Conservation (phyloP, 768 basidiomycete species). For the Hydnum rufescens region DNA sequence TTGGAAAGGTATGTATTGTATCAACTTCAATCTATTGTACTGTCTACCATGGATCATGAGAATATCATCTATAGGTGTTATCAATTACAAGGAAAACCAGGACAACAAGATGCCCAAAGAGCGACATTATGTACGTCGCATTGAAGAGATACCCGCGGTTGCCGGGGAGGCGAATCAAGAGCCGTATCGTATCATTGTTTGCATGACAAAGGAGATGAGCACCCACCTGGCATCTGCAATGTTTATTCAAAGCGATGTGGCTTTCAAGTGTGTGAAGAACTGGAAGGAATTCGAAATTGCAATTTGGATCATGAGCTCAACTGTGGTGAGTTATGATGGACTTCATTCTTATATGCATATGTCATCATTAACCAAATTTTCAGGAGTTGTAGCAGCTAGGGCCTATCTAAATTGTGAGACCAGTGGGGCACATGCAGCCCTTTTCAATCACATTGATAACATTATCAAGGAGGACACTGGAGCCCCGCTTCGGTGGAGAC, state of each 20-base stretch:
- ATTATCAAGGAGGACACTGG: neutral
- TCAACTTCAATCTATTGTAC: no score
- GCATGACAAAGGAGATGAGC: neutral
- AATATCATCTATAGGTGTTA: no score
- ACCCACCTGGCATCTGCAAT: neutral
- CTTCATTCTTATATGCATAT: neutral
- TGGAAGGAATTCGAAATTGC: neutral
- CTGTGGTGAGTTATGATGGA: no score
- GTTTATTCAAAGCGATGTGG: neutral
- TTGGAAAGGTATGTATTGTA: neutral
- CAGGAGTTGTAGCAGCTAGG: neutral
- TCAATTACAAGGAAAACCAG: no score
- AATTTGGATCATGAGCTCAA: neutral
- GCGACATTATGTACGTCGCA: neutral
- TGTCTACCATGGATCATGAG: no score
- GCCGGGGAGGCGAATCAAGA: neutral
- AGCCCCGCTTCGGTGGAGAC: neutral
- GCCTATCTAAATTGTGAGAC: neutral
- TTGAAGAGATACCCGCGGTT: neutral
- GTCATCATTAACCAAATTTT: neutral
- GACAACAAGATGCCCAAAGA: no score
- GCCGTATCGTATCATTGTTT: neutral
- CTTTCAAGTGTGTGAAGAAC: neutral
- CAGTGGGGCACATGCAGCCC: neutral
- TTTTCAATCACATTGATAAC: neutral